Conservation (phyloP, 441 rosid genomes). For the Populus hybrid region DNA sequence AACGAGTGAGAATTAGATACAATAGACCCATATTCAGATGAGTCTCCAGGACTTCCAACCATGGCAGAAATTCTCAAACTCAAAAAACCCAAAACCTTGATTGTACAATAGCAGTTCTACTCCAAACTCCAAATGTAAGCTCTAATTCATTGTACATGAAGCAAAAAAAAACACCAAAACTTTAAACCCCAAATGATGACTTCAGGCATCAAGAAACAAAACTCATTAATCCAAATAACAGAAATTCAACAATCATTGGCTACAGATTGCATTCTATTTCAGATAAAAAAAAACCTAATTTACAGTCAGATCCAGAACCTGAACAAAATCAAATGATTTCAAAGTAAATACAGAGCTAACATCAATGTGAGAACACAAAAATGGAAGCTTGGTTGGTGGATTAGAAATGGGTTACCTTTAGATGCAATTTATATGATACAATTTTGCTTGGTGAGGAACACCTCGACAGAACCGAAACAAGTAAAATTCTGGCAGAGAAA, state of each 20-base stretch:
- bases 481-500: conserved; percentile 10
- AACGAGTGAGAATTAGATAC: conserved; percentile 23
- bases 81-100: conserved; percentile 7
- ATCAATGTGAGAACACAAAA: conserved; percentile 12
- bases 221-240: conserved; percentile 17
- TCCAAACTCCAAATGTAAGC: conserved; percentile 5
- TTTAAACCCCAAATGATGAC: conserved; percentile 12
- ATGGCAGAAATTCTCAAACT: conserved; percentile 25
- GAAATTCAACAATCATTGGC: not conserved
- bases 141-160: conserved; percentile 5
- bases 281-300: conserved; percentile 12
- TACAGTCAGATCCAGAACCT: conserved; percentile 29
- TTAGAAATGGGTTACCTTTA: conserved; percentile 18
- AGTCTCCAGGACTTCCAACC: conserved; percentile 35
- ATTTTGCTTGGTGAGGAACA: conserved; percentile 13
- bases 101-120: conserved; percentile 3
- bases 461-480: conserved; percentile 13
- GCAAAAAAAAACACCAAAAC: conserved; percentile 19
- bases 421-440: not conserved
- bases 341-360: not conserved
- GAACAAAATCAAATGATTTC: not conserved
- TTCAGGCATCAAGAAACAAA: conserved; percentile 18
- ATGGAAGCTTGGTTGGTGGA: conserved; percentile 12
- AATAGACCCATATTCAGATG: conserved; percentile 38
- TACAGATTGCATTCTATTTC: conserved; percentile 4